phyloP scores from a whole-genome alignment of 352 stramenopile genomes.

The Phytophthora melonis region DNA sequence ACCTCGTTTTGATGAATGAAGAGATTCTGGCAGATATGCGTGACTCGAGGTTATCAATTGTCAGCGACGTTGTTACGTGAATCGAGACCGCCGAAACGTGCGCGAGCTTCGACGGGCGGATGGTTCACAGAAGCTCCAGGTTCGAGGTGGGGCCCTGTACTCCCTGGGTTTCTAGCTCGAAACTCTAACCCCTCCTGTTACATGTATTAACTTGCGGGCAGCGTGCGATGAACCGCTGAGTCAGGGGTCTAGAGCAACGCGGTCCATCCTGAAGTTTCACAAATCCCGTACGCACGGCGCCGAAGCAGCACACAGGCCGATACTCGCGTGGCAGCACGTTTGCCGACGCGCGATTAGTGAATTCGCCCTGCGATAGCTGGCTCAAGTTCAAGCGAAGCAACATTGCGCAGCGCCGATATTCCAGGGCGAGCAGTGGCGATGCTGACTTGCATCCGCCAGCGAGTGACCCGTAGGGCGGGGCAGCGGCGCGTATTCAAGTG shows the following conservation, averaged over 20 bases:
- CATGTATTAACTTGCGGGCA: neutral
- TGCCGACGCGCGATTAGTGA: constrained; percentile 3
- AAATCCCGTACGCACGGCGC: neutral
- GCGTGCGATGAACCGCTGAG: neutral
- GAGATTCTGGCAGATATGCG: neutral
- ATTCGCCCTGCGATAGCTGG: neutral
- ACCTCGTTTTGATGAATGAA: neutral
- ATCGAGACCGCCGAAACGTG: neutral
- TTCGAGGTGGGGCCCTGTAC: neutral
- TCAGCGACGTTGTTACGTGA: neutral
- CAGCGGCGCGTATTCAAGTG: constrained; percentile 17
- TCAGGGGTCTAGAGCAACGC: neutral
- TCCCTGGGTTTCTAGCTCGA: neutral
- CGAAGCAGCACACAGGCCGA: no score
- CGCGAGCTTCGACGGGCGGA: neutral
- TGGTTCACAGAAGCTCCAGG: neutral
- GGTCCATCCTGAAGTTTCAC: neutral
- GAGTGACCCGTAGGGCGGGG: constrained; percentile 8
- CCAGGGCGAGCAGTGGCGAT: constrained; percentile 3
- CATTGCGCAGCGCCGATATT: constrained; percentile 15
- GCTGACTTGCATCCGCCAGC: constrained; percentile 3
- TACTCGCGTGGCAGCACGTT: neutral
- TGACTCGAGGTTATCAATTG: neutral
- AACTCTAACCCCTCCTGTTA: no score
- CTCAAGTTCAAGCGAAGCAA: constrained; percentile 12